A percentile compares a stretch with the other conserved stretches of the same genome.
Evolutionary conservation across 2,329 filamentous ascomycete species (phyloP).

Genomic region (Monosporascus sp.): DNA sequence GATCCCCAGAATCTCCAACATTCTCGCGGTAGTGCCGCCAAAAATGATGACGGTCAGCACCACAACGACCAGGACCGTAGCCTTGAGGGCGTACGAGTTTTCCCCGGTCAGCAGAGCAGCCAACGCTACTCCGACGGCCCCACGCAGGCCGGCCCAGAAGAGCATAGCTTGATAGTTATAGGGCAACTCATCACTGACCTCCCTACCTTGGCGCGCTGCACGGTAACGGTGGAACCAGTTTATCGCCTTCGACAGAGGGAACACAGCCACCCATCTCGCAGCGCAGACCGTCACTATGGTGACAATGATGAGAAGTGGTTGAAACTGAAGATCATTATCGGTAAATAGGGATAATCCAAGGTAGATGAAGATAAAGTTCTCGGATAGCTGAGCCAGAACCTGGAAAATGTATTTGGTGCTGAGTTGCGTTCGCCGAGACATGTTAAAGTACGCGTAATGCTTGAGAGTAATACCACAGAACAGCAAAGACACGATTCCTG

Average conservation of each 20-base stretch:
- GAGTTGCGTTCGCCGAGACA: slow-evolving; percentile 94
- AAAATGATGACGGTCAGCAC: slow-evolving; percentile 98
- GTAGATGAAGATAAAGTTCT: slow-evolving; percentile 99
- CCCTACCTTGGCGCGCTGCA: slow-evolving; percentile 66
- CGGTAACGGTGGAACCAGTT: slow-evolving; percentile 91
- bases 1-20: slow-evolving; percentile 97
- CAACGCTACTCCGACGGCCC: slow-evolving; percentile 90
- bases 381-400: slow-evolving; percentile 86
- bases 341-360: slow-evolving; percentile 92
- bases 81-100: slow-evolving; percentile 77
- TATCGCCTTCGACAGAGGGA: slow-evolving; percentile 82
- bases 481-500: slow-evolving; percentile 89
- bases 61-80: slow-evolving; percentile 95
- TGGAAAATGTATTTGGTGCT: slow-evolving; percentile 98
- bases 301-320: slow-evolving; percentile 91
- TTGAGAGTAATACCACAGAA: slow-evolving; percentile 99
- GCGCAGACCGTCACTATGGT: slow-evolving; percentile 88
- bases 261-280: slow-evolving; percentile 89
- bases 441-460: slow-evolving; percentile 99
- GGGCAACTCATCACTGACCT: slow-evolving; percentile 81
- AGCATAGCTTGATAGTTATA: slow-evolving; percentile 98
- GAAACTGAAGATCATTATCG: slow-evolving; percentile 80
- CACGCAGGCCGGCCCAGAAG: slow-evolving; percentile 96
- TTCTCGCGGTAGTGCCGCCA: slow-evolving; percentile 91
- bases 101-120: slow-evolving; percentile 81